These are phyloP conservation scores for Amaranthus cruentus DNA, from an alignment of 148 eudicot species.

Conservation along the genomic window DNA sequence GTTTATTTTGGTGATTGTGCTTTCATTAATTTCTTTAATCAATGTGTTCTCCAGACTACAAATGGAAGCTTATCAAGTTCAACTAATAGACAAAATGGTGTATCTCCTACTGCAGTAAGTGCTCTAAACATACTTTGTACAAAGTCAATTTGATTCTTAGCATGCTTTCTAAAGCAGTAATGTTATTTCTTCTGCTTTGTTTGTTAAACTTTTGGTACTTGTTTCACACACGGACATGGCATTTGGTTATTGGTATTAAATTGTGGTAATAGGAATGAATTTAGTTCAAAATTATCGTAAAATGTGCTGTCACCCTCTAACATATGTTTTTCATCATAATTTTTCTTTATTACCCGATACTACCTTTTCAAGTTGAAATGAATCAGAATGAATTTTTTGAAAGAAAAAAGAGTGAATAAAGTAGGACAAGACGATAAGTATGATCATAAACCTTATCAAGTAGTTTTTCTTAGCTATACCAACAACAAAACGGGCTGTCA, in stretches of 20 bases:
- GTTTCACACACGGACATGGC: too few species aligned
- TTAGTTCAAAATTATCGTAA: not conserved
- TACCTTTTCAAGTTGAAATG: too few species aligned
- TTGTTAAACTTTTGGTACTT: not conserved
- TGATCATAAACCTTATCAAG: too few species aligned
- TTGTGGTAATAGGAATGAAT: too few species aligned
- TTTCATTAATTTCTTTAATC: not conserved
- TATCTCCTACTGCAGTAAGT: conserved; percentile 46
- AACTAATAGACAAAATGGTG: conserved; percentile 40
- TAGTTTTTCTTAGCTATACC: too few species aligned
- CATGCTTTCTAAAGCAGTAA: not conserved
- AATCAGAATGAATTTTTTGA: too few species aligned
- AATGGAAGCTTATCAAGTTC: conserved; percentile 44
- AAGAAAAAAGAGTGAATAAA: too few species aligned
- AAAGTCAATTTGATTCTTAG: not conserved
- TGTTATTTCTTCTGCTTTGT: not conserved
- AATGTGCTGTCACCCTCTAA: too few species aligned
- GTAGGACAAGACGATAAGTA: too few species aligned
- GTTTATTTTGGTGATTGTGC: not conserved
- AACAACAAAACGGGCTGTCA: too few species aligned
- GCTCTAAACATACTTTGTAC: not conserved
- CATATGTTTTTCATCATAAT: not conserved
- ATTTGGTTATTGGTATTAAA: too few species aligned
- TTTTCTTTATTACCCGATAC: not conserved
- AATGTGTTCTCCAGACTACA: conserved; percentile 35